A percentile compares a stretch with the other conserved stretches of the same genome.
Conservation (phyloP, 805 yeast genomes). For the Phaffomyces opuntiae region DNA sequence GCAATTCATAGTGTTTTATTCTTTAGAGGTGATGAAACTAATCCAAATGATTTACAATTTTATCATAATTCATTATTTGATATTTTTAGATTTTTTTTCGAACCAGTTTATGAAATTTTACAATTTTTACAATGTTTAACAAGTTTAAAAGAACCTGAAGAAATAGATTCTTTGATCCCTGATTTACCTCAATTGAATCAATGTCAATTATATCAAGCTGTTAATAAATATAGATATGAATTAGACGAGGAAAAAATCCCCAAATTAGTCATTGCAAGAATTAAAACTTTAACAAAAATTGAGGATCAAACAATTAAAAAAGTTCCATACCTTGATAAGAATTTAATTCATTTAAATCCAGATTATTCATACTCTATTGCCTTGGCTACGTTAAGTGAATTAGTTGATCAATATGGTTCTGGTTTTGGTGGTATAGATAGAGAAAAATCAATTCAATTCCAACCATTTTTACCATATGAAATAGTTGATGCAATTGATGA, state of each 20-base stretch:
- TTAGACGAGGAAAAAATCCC: conserved; percentile 66
- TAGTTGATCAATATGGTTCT: conserved; percentile 70
- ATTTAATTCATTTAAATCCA: conserved; percentile 37
- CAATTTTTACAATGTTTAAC: conserved; percentile 91
- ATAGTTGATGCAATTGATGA: conserved; percentile 69
- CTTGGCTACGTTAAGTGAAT: conserved; percentile 68
- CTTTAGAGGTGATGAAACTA: conserved; percentile 19
- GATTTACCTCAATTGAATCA: conserved; percentile 56
- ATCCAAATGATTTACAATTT: conserved; percentile 46
- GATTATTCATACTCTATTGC: conserved; percentile 36
- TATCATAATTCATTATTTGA: conserved; percentile 59
- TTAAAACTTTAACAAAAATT: conserved; percentile 10
- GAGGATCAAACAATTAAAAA: conserved; percentile 9
- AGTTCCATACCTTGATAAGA: conserved; percentile 16
- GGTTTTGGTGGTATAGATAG: conserved; percentile 58
- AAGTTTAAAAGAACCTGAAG: conserved; percentile 57
- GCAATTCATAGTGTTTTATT: conserved; percentile 9
- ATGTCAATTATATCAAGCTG: conserved; percentile 59
- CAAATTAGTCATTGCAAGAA: conserved; percentile 21
- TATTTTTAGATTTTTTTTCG: conserved; percentile 60
- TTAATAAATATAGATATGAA: conserved; percentile 78
- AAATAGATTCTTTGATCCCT: conserved; percentile 45
- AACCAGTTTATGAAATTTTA: conserved; percentile 68
- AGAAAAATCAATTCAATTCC: conserved; percentile 47
- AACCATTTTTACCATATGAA: conserved; percentile 67